Base-by-base conservation (phyloP, 139 green algal species). In the Diplosphaera chodatii region DNA sequence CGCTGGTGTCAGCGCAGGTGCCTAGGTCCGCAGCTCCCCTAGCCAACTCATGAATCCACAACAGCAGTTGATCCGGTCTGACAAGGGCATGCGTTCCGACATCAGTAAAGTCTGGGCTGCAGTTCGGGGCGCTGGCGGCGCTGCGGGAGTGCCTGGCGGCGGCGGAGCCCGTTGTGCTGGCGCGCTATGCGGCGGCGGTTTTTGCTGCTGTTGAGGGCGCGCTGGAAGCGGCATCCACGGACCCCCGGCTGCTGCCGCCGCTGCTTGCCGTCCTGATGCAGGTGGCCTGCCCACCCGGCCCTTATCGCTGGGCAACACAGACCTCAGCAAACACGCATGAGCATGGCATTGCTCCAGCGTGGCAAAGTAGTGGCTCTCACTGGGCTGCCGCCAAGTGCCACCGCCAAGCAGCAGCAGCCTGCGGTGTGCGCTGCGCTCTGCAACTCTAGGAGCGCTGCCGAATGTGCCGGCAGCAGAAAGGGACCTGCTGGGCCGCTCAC, bases 121-220 rank as follows among this genome's bases (percentile, higher is more conserved):
- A 68, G 63, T 72, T 32, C 31, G 66, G 63, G 34, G 48, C 70
- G 40, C 22, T 81, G 74, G 32, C 70, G 40, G 74, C 78, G 15
- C 56, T 84, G 55, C 55, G 70, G 25, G 67, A 84, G 33, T 76
- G 78, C 62, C 55, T 84, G 67, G 66, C 75, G 64, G 74, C 63
- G 5, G 75, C 71, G 55, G 71, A 84, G 30, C 62, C 64, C 28
- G n/a, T 66, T n/a, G 78, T 64, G 8, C 59, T 82, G 21, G 32
- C 77, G 0, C 77, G 72, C 29, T 78, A 81, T 55, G 78, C 65
- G 27, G 63, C 72, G 16, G 74, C 74, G 10, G 64, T 81, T 37
- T 48, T 81, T n/a, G 68, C n/a, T 0, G 55, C 69, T 30, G 76
- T 75, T 64, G 67, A 81, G 68, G 33, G 30, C 1, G 31, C 81